phyloP scores from a whole-genome alignment of 192 early-diverging fungal species.

The Rhizophlyctis rosea region DNA sequence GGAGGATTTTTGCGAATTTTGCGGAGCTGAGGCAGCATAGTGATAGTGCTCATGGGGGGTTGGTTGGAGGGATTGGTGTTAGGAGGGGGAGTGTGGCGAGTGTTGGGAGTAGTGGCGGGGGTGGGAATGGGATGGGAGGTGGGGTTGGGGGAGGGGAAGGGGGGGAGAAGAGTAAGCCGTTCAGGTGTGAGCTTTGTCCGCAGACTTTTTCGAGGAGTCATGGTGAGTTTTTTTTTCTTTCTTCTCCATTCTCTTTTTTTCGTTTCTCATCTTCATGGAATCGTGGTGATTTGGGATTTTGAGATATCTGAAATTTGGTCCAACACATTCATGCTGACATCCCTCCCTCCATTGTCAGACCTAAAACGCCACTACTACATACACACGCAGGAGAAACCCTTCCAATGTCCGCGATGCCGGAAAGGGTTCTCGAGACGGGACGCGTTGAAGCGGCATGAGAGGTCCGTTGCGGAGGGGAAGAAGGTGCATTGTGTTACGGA shows the following conservation, averaged over 20 bases:
- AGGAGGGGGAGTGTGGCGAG: too few relatives aligned
- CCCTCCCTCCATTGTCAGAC: constrained; percentile 26
- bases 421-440: constrained; percentile 52
- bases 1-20: too few relatives aligned
- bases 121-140: too few relatives aligned
- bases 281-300: background rate
- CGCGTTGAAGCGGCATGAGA: constrained; percentile 48
- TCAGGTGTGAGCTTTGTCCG: constrained; percentile 37
- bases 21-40: too few relatives aligned
- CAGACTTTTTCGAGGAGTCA: constrained; percentile 42
- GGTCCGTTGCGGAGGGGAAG: constrained; percentile 46
- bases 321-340: background rate
- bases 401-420: constrained; percentile 40
- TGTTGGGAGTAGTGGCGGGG: too few relatives aligned
- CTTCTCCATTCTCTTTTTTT: background rate
- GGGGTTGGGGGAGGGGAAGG: too few relatives aligned
- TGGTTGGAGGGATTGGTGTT: too few relatives aligned
- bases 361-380: constrained; percentile 54
- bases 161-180: constrained; percentile 29
- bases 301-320: background rate
- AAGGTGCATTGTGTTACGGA: constrained; percentile 43
- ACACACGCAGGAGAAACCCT: constrained; percentile 48
- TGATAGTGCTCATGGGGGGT: too few relatives aligned
- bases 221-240: constrained; percentile 17
- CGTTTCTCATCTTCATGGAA: background rate